phyloP scores from a whole-genome alignment of 441 rosid species.

The Syzygium malaccense region DNA sequence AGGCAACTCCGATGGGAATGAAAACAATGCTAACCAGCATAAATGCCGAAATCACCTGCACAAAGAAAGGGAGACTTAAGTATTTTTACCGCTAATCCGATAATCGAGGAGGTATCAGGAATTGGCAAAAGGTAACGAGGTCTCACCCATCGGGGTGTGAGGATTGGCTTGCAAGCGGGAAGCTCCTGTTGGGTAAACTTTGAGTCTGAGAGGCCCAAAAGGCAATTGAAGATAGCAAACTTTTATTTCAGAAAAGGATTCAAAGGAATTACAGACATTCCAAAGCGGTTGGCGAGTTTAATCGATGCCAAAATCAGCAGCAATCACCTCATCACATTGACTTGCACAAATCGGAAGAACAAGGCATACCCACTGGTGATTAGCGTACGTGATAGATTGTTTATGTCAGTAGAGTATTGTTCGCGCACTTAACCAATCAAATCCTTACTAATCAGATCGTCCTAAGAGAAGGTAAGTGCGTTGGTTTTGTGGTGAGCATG shows the following conservation, averaged over 20 bases:
- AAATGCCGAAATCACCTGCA: slow-evolving; percentile 82
- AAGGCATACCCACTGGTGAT: neutral
- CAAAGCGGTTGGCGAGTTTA: neutral
- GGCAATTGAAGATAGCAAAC: neutral
- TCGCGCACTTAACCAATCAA: neutral
- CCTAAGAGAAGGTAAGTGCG: neutral
- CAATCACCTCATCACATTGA: neutral
- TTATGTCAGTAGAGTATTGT: neutral
- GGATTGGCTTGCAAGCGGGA: slow-evolving; percentile 98
- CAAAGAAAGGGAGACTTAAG: neutral
- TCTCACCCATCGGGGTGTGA: slow-evolving; percentile 88
- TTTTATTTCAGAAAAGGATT: neutral
- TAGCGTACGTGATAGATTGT: neutral
- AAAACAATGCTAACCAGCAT: slow-evolving; percentile 84
- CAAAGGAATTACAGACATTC: neutral
- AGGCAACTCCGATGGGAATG: slow-evolving; percentile 84
- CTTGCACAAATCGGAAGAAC: neutral
- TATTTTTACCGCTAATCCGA: neutral
- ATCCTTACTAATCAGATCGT: neutral
- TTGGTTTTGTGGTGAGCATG: neutral
- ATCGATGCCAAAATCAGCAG: neutral
- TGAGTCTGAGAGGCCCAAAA: slow-evolving; percentile 52
- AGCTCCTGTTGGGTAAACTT: slow-evolving; percentile 95
- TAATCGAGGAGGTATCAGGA: neutral
- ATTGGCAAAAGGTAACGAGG: neutral